Evolutionary conservation across 2,329 filamentous ascomycete genomes (phyloP).

Genomic region (Monosporascus sp.): DNA sequence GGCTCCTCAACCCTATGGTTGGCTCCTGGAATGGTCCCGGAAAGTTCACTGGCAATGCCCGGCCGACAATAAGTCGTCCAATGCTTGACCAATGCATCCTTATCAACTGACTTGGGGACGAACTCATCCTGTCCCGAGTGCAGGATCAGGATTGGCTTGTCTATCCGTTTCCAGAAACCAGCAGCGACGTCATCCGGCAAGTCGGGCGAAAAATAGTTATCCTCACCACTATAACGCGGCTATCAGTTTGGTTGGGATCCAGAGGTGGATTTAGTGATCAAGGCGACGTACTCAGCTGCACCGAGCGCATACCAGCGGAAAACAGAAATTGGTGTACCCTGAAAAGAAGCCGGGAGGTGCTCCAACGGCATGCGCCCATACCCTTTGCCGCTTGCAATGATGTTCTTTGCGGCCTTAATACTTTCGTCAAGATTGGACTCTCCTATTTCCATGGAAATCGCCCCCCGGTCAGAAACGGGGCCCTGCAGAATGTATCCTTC

Average conservation of each 20-base stretch:
- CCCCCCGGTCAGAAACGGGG: conserved; percentile 72
- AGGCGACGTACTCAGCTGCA: conserved; percentile 41
- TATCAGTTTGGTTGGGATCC: conserved; percentile 1
- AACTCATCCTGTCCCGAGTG: conserved; percentile 63
- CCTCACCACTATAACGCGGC: conserved; percentile 52
- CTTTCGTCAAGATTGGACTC: conserved; percentile 38
- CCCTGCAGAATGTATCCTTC: conserved; percentile 78
- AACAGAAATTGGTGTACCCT: conserved; percentile 43
- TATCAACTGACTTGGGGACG: conserved; percentile 54
- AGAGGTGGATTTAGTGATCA: not conserved
- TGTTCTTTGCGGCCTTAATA: conserved; percentile 44
- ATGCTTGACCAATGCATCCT: conserved; percentile 47
- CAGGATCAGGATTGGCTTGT: conserved; percentile 57
- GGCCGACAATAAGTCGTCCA: conserved; percentile 46
- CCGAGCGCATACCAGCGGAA: conserved; percentile 47
- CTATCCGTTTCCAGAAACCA: conserved; percentile 61
- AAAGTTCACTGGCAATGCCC: conserved; percentile 43
- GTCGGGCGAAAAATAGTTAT: conserved; percentile 86
- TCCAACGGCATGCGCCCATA: conserved; percentile 50
- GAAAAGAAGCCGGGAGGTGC: conserved; percentile 34
- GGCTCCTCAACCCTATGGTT: conserved; percentile 44
- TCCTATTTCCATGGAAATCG: conserved; percentile 41
- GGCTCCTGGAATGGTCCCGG: conserved; percentile 48
- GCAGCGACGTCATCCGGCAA: conserved; percentile 50
- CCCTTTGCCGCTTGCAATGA: conserved; percentile 50